A percentile compares a stretch with the other conserved stretches of the same genome.
These are phyloP conservation scores for Tuber melanosporum DNA, from an alignment of 495 filamentous ascomycete genomes.

Conservation along the genomic window DNA sequence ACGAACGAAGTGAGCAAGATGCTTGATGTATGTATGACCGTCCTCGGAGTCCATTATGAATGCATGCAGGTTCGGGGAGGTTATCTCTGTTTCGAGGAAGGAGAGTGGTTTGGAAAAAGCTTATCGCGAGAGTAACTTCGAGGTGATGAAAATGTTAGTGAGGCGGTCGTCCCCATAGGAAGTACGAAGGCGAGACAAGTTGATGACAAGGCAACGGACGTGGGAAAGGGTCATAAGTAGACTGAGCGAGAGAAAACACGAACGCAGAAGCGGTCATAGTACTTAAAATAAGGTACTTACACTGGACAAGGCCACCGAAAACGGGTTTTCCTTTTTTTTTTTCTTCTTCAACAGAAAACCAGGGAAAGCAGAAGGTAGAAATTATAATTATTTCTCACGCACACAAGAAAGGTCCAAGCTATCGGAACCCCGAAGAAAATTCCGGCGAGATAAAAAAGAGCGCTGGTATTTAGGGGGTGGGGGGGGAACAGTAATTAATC, in stretches of 20 bases:
- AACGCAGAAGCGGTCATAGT: slow-evolving; percentile 18
- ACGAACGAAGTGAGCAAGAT: slow-evolving; percentile 88
- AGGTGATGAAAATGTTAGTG: slow-evolving; percentile 36
- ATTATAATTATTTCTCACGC: slow-evolving; percentile 20
- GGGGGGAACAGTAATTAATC: slow-evolving; percentile 22
- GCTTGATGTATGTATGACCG: slow-evolving; percentile 88
- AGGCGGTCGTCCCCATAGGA: slow-evolving; percentile 34
- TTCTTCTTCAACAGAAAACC: slow-evolving; percentile 8
- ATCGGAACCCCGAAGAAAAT: slow-evolving; percentile 19
- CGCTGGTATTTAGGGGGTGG: slow-evolving; percentile 17
- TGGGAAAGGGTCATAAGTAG: slow-evolving; percentile 1
- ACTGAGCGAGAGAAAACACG: background rate
- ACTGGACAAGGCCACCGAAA: slow-evolving; percentile 25
- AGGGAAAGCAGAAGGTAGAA: slow-evolving; percentile 13
- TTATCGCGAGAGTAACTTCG: slow-evolving; percentile 36
- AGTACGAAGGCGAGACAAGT: slow-evolving; percentile 25
- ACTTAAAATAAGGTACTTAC: slow-evolving; percentile 35
- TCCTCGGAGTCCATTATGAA: slow-evolving; percentile 69
- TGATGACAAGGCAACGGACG: slow-evolving; percentile 2
- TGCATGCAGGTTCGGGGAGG: slow-evolving; percentile 31
- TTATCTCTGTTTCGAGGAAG: slow-evolving; percentile 13
- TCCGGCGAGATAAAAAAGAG: slow-evolving; percentile 13
- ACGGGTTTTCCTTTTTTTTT: slow-evolving; percentile 5
- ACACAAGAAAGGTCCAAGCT: slow-evolving; percentile 18
- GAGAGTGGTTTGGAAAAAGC: slow-evolving; percentile 21